Evolutionary conservation across 345 rosid genomes (phyloP), one percentile per base, ranked within the genome.

Genomic region (Linum usitatissimum): DNA sequence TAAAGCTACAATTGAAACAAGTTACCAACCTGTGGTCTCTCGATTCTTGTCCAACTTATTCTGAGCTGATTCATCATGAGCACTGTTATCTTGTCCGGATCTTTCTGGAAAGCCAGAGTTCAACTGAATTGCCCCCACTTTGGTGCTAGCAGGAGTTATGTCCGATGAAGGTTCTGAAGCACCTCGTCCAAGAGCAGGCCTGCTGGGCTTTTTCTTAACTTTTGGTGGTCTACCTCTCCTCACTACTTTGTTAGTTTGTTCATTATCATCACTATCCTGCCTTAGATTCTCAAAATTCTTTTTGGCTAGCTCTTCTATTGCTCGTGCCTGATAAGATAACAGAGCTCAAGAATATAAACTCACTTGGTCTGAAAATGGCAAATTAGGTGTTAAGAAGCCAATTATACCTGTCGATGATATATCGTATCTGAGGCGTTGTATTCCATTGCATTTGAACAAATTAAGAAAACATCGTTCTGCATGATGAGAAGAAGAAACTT

Each of bases 61-160:
- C 57, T 75, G 77, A n/a, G 77, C 20, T 48, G 17, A 61, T 67
- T 78, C 83, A 53, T 61, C 71, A 61, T 73, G 67, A 71, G 77
- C 66, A 70, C 79, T 64, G 64, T 70, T 56, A 71, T 71, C 38
- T 61, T 69, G 73, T 67, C 78, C 80, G 3, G 73, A 70, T 38
- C 70, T 73, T 62, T 79, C 80, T 48, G 71, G 39, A 18, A 69
- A 40, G 49, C 71, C 75, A 71, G 69, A 68, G 69, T 70, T 64
- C 31, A 53, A 64, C 62, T 42, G 18, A 28, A 18, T 45, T n/a
- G 36, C 45, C 3, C 34, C 60, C 63, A 64, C 72, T 31, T 62
- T 36, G 6, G 53, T 62, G 34, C 66, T 38, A 60, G 72, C 63
- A 61, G 56, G 69, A 55, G 69, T 64, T 17, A 59, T 62, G 60